Percentiles rank a stretch among this genome's conserved stretches.
phyloP scores from a whole-genome alignment of 805 yeast genomes.

The Candida quercuum region DNA sequence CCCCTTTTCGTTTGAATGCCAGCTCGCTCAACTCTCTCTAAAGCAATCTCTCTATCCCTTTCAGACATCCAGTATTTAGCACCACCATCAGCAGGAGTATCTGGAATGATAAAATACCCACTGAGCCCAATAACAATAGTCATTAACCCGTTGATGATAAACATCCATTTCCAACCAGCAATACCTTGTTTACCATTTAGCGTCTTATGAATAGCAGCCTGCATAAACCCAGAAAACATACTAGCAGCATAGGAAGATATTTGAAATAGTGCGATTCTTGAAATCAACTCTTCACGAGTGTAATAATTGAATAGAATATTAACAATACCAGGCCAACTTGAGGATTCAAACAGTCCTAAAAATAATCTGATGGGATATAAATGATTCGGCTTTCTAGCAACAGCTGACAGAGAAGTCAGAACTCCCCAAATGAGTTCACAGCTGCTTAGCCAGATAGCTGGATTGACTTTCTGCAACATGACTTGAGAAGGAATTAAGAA shows the following conservation, averaged over 20 bases:
- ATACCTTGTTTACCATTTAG: conserved; percentile 31
- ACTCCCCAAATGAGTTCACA: conserved; percentile 54
- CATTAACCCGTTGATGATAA: conserved; percentile 42
- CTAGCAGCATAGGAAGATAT: conserved; percentile 49
- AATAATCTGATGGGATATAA: conserved; percentile 55
- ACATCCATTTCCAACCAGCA: conserved; percentile 66
- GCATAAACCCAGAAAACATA: conserved; percentile 50
- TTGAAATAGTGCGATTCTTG: conserved; percentile 49
- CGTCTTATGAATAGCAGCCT: conserved; percentile 43
- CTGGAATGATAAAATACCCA: conserved; percentile 64
- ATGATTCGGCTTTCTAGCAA: conserved; percentile 40
- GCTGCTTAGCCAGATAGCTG: conserved; percentile 50
- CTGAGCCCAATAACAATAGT: conserved; percentile 56
- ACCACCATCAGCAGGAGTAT: no score
- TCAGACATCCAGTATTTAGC: no score
- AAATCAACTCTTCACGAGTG: conserved; percentile 40
- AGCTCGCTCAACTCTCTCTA: no score
- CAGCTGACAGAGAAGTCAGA: conserved; percentile 45
- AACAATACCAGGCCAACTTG: conserved; percentile 51
- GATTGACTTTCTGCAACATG: conserved; percentile 44
- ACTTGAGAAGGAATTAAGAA: conserved; percentile 60
- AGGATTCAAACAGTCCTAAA: conserved; percentile 55
- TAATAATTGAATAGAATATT: conserved; percentile 52
- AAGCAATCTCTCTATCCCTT: no score
- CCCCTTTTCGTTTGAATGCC: no score